These are phyloP conservation scores for Neurospora sp. DNA, from an alignment of 495 filamentous ascomycete genomes.

Conservation along the genomic window DNA sequence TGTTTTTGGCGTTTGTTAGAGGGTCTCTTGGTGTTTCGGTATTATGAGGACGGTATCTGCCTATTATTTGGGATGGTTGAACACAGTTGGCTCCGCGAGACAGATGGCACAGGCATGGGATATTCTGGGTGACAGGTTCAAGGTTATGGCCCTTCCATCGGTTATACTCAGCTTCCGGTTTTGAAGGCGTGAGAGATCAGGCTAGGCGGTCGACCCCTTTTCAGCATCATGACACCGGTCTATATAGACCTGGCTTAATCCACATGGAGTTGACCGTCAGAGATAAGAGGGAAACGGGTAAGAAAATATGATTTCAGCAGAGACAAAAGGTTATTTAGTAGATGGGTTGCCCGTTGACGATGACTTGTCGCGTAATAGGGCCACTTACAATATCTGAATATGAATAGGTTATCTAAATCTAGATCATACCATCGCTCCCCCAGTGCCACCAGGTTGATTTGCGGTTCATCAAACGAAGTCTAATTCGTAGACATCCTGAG, in stretches of 20 bases:
- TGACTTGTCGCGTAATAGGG: neutral
- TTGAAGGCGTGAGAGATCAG: neutral
- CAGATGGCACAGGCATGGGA: neutral
- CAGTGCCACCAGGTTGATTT: neutral
- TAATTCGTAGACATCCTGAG: neutral
- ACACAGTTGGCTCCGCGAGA: neutral
- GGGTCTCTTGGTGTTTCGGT: neutral
- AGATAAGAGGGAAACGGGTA: neutral
- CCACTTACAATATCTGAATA: neutral
- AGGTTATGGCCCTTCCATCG: neutral
- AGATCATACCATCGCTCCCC: neutral
- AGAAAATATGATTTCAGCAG: neutral
- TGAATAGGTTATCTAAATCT: neutral
- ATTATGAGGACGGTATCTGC: neutral
- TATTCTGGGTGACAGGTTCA: neutral
- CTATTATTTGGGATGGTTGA: neutral
- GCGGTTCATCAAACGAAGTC: neutral
- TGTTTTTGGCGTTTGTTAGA: neutral
- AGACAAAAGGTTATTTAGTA: neutral
- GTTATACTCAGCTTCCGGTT: neutral
- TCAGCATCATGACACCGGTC: neutral
- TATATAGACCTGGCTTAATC: neutral
- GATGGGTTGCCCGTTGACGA: neutral
- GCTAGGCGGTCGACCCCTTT: neutral
- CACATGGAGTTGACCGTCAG: neutral